These are phyloP conservation scores for Phytophthora citricola DNA, from an alignment of 352 stramenopile species.

Conservation along the genomic window DNA sequence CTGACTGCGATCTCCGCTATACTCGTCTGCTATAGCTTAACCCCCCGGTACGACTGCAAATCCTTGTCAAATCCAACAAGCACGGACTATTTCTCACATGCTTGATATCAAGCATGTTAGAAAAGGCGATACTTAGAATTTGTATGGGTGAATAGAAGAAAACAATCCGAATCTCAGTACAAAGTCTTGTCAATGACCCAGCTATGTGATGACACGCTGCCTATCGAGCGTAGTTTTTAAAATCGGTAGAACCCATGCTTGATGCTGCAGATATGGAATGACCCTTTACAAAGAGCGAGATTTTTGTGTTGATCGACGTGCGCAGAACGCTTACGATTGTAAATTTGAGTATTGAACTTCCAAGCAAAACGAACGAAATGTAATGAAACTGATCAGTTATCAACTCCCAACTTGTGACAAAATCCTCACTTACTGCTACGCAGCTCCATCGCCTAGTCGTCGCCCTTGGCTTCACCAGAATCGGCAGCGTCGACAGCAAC, in stretches of 20 bases:
- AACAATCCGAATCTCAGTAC: background rate
- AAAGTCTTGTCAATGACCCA: background rate
- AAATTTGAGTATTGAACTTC: background rate
- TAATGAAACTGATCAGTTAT: background rate
- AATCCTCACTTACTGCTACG: too few relatives aligned
- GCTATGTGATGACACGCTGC: slow-evolving; percentile 2
- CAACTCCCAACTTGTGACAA: background rate
- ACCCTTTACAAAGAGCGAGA: background rate
- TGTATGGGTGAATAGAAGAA: slow-evolving; percentile 4
- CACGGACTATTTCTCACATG: too few relatives aligned
- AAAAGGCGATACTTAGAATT: slow-evolving; percentile 1
- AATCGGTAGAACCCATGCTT: background rate
- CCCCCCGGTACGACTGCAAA: too few relatives aligned
- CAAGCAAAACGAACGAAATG: background rate
- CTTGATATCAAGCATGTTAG: background rate
- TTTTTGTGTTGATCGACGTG: background rate
- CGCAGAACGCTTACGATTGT: background rate
- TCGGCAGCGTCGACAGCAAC: too few relatives aligned
- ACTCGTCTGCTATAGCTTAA: too few relatives aligned
- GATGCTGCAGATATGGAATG: background rate
- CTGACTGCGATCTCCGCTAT: too few relatives aligned
- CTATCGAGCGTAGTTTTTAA: background rate
- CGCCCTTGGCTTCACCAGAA: background rate
- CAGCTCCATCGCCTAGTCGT: too few relatives aligned
- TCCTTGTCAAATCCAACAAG: too few relatives aligned